Base-by-base conservation (phyloP, 2,329 filamentous ascomycete species). In the Fusarium albosuccineum region DNA sequence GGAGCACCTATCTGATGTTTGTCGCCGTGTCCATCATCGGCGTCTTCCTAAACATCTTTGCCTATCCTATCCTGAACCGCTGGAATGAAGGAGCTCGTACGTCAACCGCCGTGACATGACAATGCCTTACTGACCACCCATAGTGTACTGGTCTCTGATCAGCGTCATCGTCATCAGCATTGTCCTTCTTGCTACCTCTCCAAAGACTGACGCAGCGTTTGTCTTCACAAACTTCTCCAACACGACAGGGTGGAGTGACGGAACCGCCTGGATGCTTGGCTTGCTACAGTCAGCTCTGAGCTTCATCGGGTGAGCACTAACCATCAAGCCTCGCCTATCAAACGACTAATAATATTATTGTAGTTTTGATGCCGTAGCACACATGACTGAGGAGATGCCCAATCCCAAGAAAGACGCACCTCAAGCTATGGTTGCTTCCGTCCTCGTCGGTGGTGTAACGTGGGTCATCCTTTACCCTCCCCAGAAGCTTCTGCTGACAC, bases 371-470 rank as follows among this genome's bases (percentile, higher is more conserved):
- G 81, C 79, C 3, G 78, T 79, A 5, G 74, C 81, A 29, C 81
- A 84, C 59, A 78, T 83, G 76, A 79, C 79, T 6, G 81, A 83
- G 66, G 82, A 83, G 67, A 83, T 84, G 78, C 81, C 80, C 5
- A 67, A 68, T 6, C 81, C 81, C 3, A 62, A 76, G 5, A 68
- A 75, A 29, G 80, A 83, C 46, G 78, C 77, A 0, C 81, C 81
- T 1, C 74, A 77, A 5, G 80, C 81, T 1, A 82, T 83, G 62
- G 66, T 70, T 17, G 57, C 68, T 49, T 77, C 80, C n/a, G 77
- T 84, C 10, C 66, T 73, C 1, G 78, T 82, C 5, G 81, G 80
- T 26, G 81, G 80, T 5, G 74, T 78, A 14, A 82, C 80, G 79
- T 80, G 61, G 73, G 78, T 40, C 5, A 1, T 72, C n/a, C 6